phyloP scores from a whole-genome alignment of 257 asterid genomes.

The Nicotiana benthamiana region DNA sequence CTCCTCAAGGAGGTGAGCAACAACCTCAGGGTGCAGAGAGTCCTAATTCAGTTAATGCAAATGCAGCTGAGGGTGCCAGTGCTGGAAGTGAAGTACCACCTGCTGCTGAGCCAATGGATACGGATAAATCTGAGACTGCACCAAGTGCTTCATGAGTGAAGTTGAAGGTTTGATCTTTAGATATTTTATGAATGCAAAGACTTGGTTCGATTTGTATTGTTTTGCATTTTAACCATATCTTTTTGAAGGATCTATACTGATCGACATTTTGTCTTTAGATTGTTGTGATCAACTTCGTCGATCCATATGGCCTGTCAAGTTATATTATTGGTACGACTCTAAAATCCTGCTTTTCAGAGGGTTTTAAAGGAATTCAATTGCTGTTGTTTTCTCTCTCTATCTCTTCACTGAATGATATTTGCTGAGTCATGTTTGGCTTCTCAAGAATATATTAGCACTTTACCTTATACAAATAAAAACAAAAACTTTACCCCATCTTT shows the following conservation, averaged over 20 bases:
- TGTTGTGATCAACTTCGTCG: background rate
- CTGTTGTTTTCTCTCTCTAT: background rate
- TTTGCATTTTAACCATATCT: background rate
- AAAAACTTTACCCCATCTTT: background rate
- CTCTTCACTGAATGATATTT: background rate
- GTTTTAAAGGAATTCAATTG: constrained; percentile 1
- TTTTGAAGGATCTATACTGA: background rate
- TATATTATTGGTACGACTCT: background rate
- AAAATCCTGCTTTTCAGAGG: constrained; percentile 21
- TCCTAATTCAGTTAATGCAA: constrained; percentile 15
- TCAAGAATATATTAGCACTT: background rate
- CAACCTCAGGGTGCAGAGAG: constrained; percentile 38
- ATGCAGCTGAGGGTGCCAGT: constrained; percentile 15
- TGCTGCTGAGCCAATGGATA: constrained; percentile 62
- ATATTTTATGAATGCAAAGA: background rate
- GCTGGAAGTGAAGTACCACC: constrained; percentile 28
- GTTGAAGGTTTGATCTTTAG: background rate
- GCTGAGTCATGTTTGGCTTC: background rate
- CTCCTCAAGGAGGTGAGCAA: constrained; percentile 48
- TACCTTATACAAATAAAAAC: background rate
- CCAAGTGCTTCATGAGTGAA: constrained; percentile 17
- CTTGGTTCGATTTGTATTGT: background rate
- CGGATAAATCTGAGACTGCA: constrained; percentile 38
- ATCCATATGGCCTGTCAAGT: background rate
- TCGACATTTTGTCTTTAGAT: background rate